Percentiles rank a stretch among this genome's conserved stretches.
Evolutionary conservation across 2,329 filamentous ascomycete genomes (phyloP).

Genomic region (Chaetomium globosum): DNA sequence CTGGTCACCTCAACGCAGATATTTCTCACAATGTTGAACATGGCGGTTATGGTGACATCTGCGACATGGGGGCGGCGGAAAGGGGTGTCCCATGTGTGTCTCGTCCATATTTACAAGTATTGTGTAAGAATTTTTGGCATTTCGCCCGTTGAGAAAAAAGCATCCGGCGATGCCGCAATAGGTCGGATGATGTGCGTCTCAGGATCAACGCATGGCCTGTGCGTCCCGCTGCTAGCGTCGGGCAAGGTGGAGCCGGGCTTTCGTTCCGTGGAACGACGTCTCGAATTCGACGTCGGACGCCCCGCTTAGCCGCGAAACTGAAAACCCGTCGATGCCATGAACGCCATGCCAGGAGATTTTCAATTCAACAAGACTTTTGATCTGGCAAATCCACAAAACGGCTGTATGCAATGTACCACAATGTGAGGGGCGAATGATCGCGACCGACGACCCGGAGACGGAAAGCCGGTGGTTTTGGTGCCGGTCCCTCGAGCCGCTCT

Average conservation of each 20-base stretch:
- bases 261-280: slow-evolving; percentile 7
- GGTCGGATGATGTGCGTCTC: slow-evolving; percentile 21
- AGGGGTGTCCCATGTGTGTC: not conserved
- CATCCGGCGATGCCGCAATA: not conserved
- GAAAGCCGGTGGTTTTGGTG: not conserved
- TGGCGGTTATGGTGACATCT: not conserved
- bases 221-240: slow-evolving; percentile 29
- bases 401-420: not conserved
- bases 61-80: not conserved
- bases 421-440: not conserved
- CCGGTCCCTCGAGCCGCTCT: not conserved
- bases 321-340: not conserved
- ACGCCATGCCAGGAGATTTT: not conserved
- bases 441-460: not conserved
- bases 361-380: not conserved
- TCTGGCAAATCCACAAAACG: not conserved
- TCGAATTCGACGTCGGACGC: not conserved
- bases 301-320: not conserved
- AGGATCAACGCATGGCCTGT: slow-evolving; percentile 32
- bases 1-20: not conserved
- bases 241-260: slow-evolving; percentile 13
- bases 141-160: not conserved
- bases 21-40: not conserved
- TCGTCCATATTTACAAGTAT: too few relatives aligned
- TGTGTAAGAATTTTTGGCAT: not conserved